Evolutionary conservation across 345 rosid species (phyloP).

Genomic region (Firmiana major): DNA sequence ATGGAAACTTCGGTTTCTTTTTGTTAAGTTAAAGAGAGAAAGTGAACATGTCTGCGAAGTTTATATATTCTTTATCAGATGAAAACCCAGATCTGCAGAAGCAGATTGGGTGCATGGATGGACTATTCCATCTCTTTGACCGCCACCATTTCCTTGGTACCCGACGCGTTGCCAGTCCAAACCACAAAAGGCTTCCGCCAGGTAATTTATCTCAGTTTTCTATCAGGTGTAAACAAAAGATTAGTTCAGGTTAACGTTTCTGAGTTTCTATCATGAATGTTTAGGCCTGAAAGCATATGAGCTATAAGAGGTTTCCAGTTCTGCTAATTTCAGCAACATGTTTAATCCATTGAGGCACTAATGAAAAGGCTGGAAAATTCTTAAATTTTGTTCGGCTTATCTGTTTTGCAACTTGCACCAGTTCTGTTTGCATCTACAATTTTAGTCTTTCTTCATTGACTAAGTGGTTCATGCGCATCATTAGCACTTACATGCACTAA

Average conservation of each 20-base stretch:
- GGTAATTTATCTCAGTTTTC: constrained; percentile 34
- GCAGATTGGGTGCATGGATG: constrained; percentile 89
- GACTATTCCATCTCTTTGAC: constrained; percentile 76
- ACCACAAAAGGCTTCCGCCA: constrained; percentile 45
- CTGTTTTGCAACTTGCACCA: too few species aligned
- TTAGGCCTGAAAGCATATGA: neutral
- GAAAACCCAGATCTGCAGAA: constrained; percentile 68
- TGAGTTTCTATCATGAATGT: neutral
- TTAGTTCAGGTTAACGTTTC: neutral
- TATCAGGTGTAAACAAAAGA: neutral
- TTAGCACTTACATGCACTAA: neutral
- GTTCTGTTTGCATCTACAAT: too few species aligned
- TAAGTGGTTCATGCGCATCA: neutral
- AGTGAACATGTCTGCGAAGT: constrained; percentile 63
- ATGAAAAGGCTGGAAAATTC: too few species aligned
- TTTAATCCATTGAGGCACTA: too few species aligned
- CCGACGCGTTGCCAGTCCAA: constrained; percentile 36
- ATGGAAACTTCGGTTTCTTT: neutral
- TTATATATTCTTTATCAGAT: constrained; percentile 54
- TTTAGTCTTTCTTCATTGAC: too few species aligned
- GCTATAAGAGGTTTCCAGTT: neutral
- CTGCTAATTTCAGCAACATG: neutral
- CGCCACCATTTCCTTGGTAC: constrained; percentile 55
- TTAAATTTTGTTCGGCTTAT: too few species aligned
- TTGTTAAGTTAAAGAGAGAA: constrained; percentile 7